phyloP scores from a whole-genome alignment of 2,329 filamentous ascomycete species.

The Sphaerulina populicola region DNA sequence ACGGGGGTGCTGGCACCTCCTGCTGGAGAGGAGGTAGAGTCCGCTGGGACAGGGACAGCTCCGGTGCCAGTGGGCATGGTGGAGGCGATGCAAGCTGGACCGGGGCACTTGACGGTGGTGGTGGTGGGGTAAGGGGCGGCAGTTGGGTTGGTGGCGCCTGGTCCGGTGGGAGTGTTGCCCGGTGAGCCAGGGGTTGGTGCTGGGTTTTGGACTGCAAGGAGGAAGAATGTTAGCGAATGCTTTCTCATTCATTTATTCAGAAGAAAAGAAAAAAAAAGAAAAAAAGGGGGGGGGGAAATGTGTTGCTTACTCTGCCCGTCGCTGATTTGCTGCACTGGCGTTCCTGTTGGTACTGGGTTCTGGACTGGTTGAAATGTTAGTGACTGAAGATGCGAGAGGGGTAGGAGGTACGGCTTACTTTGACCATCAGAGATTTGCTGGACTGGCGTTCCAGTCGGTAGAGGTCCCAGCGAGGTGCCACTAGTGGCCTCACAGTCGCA shows the following conservation, averaged over 20 bases:
- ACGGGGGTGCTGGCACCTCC: too few relatives aligned
- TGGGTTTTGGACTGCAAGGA: conserved; percentile 2
- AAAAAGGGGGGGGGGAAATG: too few relatives aligned
- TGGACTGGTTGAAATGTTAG: background rate
- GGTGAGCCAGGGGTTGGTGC: conserved; percentile 3
- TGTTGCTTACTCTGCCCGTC: background rate
- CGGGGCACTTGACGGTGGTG: conserved; percentile 21
- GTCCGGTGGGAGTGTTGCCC: conserved; percentile 8
- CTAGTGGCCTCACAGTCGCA: conserved; percentile 30
- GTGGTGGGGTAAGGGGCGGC: conserved; percentile 18
- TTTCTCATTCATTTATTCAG: background rate
- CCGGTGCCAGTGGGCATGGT: conserved; percentile 16
- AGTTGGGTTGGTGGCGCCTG: conserved; percentile 7
- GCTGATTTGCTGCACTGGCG: background rate
- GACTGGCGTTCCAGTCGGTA: conserved; percentile 13
- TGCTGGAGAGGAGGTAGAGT: conserved; percentile 1
- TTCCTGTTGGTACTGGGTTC: background rate
- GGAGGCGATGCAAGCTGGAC: conserved; percentile 19
- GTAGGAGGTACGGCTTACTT: background rate
- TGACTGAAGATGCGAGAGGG: background rate
- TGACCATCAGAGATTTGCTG: conserved; percentile 21
- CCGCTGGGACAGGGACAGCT: conserved; percentile 8
- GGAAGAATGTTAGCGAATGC: background rate
- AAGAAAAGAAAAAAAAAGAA: too few relatives aligned
- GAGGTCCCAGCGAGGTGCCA: conserved; percentile 17